These are phyloP conservation scores for Reutealis trisperma DNA, from an alignment of 345 rosid genomes.

Conservation along the genomic window DNA sequence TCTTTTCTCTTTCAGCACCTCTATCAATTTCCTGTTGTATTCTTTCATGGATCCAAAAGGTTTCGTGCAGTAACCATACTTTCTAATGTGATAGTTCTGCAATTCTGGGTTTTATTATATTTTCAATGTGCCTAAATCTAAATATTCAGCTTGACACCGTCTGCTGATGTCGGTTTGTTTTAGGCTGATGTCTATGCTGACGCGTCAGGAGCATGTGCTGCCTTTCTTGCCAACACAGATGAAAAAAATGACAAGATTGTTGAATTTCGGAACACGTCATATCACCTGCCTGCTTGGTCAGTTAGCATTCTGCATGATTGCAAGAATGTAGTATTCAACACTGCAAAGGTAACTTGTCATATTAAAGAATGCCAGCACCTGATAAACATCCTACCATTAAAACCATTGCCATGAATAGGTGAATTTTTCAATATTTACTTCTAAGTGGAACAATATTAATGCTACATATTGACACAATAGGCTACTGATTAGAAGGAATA, in stretches of 20 bases:
- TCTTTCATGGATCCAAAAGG: not conserved
- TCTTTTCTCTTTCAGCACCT: not conserved
- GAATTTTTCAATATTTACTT: not conserved
- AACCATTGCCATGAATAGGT: not conserved
- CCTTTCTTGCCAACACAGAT: constrained; percentile 82
- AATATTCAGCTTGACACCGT: not conserved
- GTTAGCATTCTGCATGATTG: constrained; percentile 96
- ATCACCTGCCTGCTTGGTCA: constrained; percentile 92
- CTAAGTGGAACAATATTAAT: not conserved
- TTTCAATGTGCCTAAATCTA: constrained; percentile 6
- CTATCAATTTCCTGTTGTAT: not conserved
- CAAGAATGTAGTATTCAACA: constrained; percentile 71
- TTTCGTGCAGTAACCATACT: not conserved
- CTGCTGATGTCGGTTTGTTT: constrained; percentile 19
- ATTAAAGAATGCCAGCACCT: not conserved
- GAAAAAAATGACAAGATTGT: constrained; percentile 63
- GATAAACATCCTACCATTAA: not conserved
- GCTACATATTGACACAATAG: not conserved
- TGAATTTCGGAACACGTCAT: constrained; percentile 56
- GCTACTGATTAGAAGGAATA: not conserved
- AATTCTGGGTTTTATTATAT: not conserved
- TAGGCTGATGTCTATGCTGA: constrained; percentile 78
- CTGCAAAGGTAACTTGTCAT: constrained; percentile 67
- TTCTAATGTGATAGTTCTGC: not conserved
- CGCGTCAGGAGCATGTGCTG: constrained; percentile 69